These are phyloP conservation scores for Capsella rubella DNA, from an alignment of 441 rosid genomes.

Conservation along the genomic window DNA sequence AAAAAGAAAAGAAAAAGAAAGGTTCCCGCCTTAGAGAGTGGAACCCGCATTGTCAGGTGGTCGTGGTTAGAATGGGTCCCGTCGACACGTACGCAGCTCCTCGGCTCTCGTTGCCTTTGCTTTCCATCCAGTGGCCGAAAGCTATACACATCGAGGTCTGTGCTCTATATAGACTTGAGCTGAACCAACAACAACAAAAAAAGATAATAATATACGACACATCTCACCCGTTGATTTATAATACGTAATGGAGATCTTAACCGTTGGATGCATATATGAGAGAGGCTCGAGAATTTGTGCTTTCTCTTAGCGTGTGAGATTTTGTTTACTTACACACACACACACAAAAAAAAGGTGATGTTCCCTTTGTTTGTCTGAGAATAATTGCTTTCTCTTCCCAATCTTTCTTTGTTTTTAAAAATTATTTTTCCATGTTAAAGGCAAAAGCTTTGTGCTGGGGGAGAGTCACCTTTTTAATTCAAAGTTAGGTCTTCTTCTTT, in stretches of 20 bases:
- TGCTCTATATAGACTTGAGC: conserved; percentile 31
- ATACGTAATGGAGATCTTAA: conserved; percentile 20
- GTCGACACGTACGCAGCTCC: conserved; percentile 49
- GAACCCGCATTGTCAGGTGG: conserved; percentile 39
- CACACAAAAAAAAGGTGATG: conserved; percentile 45
- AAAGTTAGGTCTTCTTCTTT: conserved; percentile 31
- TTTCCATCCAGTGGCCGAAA: conserved; percentile 75
- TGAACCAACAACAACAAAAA: not conserved
- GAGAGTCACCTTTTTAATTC: conserved; percentile 23
- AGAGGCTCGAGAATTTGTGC: conserved; percentile 52
- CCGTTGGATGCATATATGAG: conserved; percentile 41
- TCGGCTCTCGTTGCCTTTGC: conserved; percentile 45
- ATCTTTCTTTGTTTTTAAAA: not conserved
- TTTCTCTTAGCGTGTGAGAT: conserved; percentile 51
- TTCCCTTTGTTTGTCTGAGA: conserved; percentile 41
- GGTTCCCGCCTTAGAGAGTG: conserved; percentile 55
- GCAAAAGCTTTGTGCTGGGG: conserved; percentile 6
- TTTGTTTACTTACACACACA: not conserved
- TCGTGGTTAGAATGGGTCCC: conserved; percentile 46
- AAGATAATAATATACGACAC: not conserved
- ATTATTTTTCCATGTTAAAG: conserved; percentile 13
- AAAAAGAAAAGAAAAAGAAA: not conserved
- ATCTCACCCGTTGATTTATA: conserved; percentile 40
- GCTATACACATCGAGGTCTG: conserved; percentile 61
- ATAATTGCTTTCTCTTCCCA: conserved; percentile 46